Conservation (phyloP, 2,329 filamentous ascomycete genomes). For the Ceratocystis ficicola region DNA sequence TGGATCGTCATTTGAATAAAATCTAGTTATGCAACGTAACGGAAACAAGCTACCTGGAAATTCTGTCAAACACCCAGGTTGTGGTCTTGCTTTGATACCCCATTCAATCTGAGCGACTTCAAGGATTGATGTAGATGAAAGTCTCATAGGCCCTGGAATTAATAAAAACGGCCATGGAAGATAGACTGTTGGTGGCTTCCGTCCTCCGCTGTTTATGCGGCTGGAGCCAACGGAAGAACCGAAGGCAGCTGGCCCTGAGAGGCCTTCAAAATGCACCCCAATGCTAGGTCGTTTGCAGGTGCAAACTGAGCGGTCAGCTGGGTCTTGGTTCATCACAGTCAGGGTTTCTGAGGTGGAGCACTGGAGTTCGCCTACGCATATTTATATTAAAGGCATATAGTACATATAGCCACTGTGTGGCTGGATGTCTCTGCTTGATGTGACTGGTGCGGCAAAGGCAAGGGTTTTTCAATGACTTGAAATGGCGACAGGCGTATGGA, state of each 20-base stretch:
- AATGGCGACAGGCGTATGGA: not conserved
- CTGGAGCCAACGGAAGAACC: not conserved
- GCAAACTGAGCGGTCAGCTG: not conserved
- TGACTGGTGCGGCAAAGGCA: not conserved
- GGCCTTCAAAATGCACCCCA: not conserved
- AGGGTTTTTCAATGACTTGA: not conserved
- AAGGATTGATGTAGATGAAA: too few relatives aligned
- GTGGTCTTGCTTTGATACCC: too few relatives aligned
- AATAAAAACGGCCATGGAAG: not conserved
- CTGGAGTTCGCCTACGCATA: not conserved
- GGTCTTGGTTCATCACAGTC: not conserved
- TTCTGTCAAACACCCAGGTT: too few relatives aligned
- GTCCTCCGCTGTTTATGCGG: not conserved
- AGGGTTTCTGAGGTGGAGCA: not conserved
- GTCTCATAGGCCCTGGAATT: not conserved
- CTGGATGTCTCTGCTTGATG: slow-evolving; percentile 2
- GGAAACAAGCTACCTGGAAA: not conserved
- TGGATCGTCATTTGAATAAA: not conserved
- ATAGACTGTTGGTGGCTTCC: not conserved
- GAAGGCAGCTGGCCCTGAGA: not conserved
- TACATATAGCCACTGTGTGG: not conserved
- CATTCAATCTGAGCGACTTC: too few relatives aligned
- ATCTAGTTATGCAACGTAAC: not conserved
- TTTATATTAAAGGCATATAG: slow-evolving; percentile 4
- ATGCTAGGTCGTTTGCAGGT: not conserved